phyloP scores from a whole-genome alignment of 164 flowering plant species.

The Chimonanthus salicifolius region DNA sequence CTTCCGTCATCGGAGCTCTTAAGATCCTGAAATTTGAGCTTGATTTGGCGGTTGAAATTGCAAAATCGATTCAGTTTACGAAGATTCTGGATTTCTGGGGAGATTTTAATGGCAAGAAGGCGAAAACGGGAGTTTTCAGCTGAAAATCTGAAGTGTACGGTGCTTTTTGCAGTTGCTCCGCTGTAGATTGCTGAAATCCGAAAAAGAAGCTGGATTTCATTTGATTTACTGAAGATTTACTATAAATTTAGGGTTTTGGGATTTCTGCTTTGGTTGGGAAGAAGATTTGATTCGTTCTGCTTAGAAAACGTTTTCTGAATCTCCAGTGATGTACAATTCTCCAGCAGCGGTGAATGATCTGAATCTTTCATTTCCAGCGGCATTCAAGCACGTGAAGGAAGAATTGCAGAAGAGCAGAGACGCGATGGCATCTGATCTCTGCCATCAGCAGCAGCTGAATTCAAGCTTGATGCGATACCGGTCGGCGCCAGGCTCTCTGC shows the following conservation, averaged over 20 bases:
- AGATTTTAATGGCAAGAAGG: slow-evolving; percentile 6
- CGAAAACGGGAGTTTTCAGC: slow-evolving; percentile 8
- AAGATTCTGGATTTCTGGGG: background rate
- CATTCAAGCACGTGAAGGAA: slow-evolving; percentile 16
- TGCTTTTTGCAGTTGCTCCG: background rate
- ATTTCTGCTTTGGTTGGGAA: background rate
- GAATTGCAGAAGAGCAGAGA: slow-evolving; percentile 17
- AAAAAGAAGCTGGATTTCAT: background rate
- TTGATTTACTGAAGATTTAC: background rate
- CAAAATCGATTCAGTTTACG: background rate
- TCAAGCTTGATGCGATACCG: slow-evolving; percentile 38
- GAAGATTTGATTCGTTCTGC: slow-evolving; percentile 12
- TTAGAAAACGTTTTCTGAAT: background rate
- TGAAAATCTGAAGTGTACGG: background rate
- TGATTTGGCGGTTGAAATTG: background rate
- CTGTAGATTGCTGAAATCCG: background rate
- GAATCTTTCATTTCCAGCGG: slow-evolving; percentile 15
- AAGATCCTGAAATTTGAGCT: background rate
- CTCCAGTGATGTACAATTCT: slow-evolving; percentile 17
- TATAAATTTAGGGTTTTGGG: background rate
- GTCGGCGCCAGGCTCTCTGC: slow-evolving; percentile 46
- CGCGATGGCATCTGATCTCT: slow-evolving; percentile 19
- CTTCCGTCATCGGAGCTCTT: background rate
- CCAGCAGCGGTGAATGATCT: slow-evolving; percentile 15
- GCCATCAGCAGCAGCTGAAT: slow-evolving; percentile 17